These are phyloP conservation scores for Epichloe gansuensis DNA, from an alignment of 2,329 filamentous ascomycete genomes.

Conservation along the genomic window DNA sequence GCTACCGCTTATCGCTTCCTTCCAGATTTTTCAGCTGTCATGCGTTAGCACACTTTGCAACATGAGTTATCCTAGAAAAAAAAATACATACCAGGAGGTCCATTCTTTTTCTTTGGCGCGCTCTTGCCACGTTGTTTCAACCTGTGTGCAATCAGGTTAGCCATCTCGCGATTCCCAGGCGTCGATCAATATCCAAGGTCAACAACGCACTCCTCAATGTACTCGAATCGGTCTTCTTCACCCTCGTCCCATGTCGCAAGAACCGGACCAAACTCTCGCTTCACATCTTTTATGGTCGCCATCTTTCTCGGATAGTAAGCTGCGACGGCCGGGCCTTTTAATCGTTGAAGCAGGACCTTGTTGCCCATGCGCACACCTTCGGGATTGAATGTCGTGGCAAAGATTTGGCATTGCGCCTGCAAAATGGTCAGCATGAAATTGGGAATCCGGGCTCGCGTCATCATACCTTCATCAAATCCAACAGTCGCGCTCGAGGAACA, in stretches of 20 bases:
- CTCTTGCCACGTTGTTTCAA: conserved; percentile 74
- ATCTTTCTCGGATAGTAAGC: conserved; percentile 78
- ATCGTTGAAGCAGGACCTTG: conserved; percentile 78
- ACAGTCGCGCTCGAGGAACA: conserved; percentile 46
- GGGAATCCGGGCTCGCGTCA: neutral
- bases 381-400: conserved; percentile 85
- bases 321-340: conserved; percentile 69
- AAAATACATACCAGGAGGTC: conserved; percentile 22
- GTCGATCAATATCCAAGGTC: neutral
- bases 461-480: conserved; percentile 70
- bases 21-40: conserved; percentile 15
- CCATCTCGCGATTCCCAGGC: neutral
- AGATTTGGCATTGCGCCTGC: conserved; percentile 82
- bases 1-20: conserved; percentile 17
- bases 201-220: conserved; percentile 48
- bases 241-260: conserved; percentile 59
- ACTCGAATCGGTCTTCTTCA: conserved; percentile 69
- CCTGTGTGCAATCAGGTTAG: conserved; percentile 30
- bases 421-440: conserved; percentile 11
- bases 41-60: neutral
- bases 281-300: conserved; percentile 60
- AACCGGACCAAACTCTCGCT: conserved; percentile 52
- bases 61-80: neutral
- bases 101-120: conserved; percentile 77
- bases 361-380: conserved; percentile 71